Percentiles rank a stretch among this genome's conserved stretches.
These are phyloP conservation scores for Nakazawaea molendinolei DNA, from an alignment of 805 yeast genomes.

Conservation along the genomic window DNA sequence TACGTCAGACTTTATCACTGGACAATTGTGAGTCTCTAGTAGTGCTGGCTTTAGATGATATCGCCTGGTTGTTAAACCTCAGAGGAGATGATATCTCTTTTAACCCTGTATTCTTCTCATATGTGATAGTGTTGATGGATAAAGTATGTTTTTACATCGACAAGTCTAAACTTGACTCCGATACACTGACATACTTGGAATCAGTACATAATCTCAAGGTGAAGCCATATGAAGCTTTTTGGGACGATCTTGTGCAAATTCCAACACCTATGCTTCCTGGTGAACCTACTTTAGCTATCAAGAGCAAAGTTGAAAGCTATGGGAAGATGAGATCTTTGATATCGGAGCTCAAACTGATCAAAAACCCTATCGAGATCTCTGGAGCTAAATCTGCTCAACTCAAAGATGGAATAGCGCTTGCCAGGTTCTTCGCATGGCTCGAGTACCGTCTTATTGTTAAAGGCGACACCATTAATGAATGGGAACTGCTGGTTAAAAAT, in stretches of 20 bases:
- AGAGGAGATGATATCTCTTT: constrained; percentile 74
- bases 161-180: constrained; percentile 30
- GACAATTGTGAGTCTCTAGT: constrained; percentile 40
- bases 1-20: constrained; percentile 21
- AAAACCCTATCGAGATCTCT: constrained; percentile 63
- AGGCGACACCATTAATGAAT: constrained; percentile 44
- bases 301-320: constrained; percentile 4
- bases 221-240: constrained; percentile 47
- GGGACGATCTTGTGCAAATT: constrained; percentile 34
- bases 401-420: constrained; percentile 76
- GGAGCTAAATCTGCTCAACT: constrained; percentile 74
- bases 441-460: constrained; percentile 45
- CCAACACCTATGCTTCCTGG: constrained; percentile 9
- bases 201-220: constrained; percentile 26
- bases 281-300: constrained; percentile 8
- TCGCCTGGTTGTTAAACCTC: constrained; percentile 80
- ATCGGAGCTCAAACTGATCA: constrained; percentile 63
- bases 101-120: constrained; percentile 75
- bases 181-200: constrained; percentile 21
- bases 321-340: constrained; percentile 25
- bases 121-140: constrained; percentile 26
- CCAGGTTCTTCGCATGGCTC: constrained; percentile 77
- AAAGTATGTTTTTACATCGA: constrained; percentile 49
- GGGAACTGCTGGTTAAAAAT: constrained; percentile 48
- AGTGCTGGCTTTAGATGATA: constrained; percentile 69